Percentiles rank a stretch among this genome's conserved stretches.
phyloP scores from a whole-genome alignment of 2,329 filamentous ascomycete genomes.

The Cytospora piceae region DNA sequence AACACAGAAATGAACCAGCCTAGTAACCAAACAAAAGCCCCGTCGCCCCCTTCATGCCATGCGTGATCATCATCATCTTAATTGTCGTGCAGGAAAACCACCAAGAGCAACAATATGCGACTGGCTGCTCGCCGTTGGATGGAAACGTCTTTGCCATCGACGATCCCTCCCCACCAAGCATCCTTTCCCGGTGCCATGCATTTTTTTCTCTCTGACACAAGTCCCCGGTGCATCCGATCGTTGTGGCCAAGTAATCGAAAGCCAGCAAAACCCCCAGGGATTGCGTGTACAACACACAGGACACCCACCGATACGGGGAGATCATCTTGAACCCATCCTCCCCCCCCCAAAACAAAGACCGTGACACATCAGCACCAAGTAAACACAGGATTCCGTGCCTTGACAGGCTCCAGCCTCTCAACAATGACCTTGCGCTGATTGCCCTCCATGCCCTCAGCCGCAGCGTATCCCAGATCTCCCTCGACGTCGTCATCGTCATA shows the following conservation, averaged over 20 bases:
- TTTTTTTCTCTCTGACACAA: not conserved
- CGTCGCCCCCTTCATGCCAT: not conserved
- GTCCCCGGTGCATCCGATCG: not conserved
- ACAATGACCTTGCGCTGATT: slow-evolving; percentile 94
- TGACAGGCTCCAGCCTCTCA: slow-evolving; percentile 92
- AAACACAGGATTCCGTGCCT: slow-evolving; percentile 93
- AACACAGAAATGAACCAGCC: not conserved
- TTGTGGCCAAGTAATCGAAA: not conserved
- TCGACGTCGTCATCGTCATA: slow-evolving; percentile 77
- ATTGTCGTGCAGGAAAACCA: not conserved
- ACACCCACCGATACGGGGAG: not conserved
- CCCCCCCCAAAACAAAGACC: not conserved
- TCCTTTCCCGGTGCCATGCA: not conserved
- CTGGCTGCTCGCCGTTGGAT: not conserved
- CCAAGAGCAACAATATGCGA: not conserved
- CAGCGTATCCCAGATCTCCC: slow-evolving; percentile 92
- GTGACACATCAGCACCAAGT: slow-evolving; percentile 79
- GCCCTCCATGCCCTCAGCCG: slow-evolving; percentile 90
- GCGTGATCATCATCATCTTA: not conserved
- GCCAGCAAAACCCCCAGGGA: not conserved
- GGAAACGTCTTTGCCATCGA: not conserved
- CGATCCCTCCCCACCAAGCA: not conserved
- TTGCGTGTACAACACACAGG: not conserved
- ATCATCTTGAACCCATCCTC: not conserved
- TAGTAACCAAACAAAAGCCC: not conserved